Conservation (phyloP, 2,329 filamentous ascomycete genomes). For the Alternaria infectoria region DNA sequence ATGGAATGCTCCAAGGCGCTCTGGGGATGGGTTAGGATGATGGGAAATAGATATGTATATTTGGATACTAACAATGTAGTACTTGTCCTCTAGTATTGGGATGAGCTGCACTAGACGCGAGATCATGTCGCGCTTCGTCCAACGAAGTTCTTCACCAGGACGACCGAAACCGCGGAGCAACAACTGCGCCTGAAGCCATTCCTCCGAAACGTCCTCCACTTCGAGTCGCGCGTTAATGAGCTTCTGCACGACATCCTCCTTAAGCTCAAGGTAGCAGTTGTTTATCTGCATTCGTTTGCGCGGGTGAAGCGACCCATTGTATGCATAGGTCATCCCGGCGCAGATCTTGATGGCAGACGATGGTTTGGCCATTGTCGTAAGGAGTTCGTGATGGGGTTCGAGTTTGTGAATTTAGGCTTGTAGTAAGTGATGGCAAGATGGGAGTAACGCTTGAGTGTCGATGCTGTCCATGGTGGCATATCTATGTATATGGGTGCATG, state of each 20-base stretch:
- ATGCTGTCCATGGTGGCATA: neutral
- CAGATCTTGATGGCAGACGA: rapidly evolving
- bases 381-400: neutral
- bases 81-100: neutral
- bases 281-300: neutral
- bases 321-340: neutral
- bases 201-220: neutral
- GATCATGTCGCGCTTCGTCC: neutral
- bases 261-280: neutral
- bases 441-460: neutral
- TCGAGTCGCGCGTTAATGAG: neutral
- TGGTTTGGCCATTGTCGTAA: neutral
- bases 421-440: neutral
- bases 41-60: neutral
- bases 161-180: neutral
- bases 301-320: neutral
- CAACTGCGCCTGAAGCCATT: neutral
- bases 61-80: neutral
- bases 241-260: neutral
- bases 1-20: neutral
- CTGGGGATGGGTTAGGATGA: neutral
- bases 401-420: neutral
- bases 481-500: neutral
- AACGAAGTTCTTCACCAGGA: neutral
- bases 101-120: neutral